phyloP scores from a whole-genome alignment of 768 basidiomycete genomes.

The Tylopilus vinaceipallidus region DNA sequence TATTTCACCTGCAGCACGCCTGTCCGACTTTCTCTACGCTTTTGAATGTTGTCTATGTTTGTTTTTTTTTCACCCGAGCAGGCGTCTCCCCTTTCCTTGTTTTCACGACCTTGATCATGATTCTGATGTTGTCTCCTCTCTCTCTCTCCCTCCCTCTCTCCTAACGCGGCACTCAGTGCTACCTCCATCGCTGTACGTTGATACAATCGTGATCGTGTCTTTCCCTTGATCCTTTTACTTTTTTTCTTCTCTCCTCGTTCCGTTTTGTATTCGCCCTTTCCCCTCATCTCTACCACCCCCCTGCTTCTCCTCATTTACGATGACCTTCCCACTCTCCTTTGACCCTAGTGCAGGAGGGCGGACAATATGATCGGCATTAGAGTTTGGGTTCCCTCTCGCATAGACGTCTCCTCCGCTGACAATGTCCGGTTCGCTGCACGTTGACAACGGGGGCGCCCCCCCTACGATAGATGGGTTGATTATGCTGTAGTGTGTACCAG shows the following conservation, averaged over 20 bases:
- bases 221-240: background rate
- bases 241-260: background rate
- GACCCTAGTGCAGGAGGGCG: slow-evolving; percentile 7
- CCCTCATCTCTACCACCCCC: background rate
- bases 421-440: background rate
- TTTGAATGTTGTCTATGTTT: no score
- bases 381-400: slow-evolving; percentile 2
- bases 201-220: slow-evolving; percentile 15
- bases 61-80: background rate
- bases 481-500: no score
- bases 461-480: slow-evolving; percentile 13
- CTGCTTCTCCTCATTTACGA: slow-evolving; percentile 2
- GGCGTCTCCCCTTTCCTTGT: background rate
- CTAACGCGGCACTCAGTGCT: slow-evolving; percentile 5
- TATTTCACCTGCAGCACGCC: no score
- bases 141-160: no score
- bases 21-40: no score
- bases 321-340: slow-evolving; percentile 1
- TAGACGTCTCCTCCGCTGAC: no score
- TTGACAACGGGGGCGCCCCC: background rate
- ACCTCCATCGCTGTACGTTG: slow-evolving; percentile 18
- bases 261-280: background rate
- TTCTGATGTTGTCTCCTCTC: slow-evolving; percentile 12
- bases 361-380: slow-evolving; percentile 22
- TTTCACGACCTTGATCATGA: slow-evolving; percentile 6